phyloP scores from a whole-genome alignment of 805 yeast species.

The Barnettozyma vustinii region DNA sequence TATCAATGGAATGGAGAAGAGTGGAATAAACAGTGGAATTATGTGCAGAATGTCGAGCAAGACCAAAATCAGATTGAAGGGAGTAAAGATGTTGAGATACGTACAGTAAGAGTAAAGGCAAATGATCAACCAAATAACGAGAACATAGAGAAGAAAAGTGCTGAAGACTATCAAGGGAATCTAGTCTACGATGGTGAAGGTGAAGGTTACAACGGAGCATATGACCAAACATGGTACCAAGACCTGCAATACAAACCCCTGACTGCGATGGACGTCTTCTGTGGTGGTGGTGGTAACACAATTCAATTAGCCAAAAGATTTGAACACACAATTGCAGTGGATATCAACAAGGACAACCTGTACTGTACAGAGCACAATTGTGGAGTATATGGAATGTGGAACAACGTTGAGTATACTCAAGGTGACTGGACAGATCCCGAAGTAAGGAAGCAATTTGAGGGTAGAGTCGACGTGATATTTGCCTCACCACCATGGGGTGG shows the following conservation, averaged over 20 bases:
- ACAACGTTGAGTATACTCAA: conserved; percentile 40
- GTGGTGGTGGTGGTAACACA: conserved; percentile 87
- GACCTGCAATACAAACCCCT: neutral
- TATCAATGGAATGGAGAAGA: neutral
- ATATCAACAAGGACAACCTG: conserved; percentile 53
- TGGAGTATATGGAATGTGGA: conserved; percentile 51
- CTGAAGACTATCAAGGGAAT: neutral
- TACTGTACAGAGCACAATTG: conserved; percentile 64
- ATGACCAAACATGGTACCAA: neutral
- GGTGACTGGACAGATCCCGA: conserved; percentile 42
- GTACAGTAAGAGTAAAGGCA: neutral
- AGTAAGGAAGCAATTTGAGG: conserved; percentile 8
- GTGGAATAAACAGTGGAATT: neutral
- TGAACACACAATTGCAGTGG: conserved; percentile 55
- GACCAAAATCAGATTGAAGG: neutral
- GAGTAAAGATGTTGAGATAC: neutral
- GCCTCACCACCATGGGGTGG: conserved; percentile 94
- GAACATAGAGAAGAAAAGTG: neutral
- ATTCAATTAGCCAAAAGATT: conserved; percentile 67
- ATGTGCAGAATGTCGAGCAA: neutral
- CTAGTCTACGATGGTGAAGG: neutral
- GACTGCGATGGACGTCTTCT: conserved; percentile 50
- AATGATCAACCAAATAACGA: neutral
- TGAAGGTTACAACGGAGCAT: neutral
- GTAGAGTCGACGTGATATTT: conserved; percentile 48